Evolutionary conservation across 2,329 filamentous ascomycete genomes (phyloP).

Genomic region (Anisogramma anomala): DNA sequence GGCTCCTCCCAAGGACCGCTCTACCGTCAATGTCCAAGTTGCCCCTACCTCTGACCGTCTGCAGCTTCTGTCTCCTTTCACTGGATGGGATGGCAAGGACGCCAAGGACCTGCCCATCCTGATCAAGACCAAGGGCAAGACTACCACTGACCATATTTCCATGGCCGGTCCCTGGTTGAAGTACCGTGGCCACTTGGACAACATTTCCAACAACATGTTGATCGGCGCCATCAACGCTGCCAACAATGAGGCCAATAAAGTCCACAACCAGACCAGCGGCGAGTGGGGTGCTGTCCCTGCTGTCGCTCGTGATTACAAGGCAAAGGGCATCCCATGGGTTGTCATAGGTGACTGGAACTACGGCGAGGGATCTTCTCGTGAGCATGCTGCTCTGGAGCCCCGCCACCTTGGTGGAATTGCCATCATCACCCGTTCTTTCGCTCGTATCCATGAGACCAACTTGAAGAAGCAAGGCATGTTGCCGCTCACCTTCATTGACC

Average conservation of each 20-base stretch:
- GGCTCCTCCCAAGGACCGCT: conserved; percentile 74
- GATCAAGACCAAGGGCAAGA: conserved; percentile 95
- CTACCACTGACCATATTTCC: conserved; percentile 92
- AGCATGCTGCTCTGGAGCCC: conserved; percentile 96
- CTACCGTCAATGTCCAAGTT: conserved; percentile 64
- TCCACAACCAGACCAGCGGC: conserved; percentile 79
- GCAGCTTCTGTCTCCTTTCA: conserved; percentile 79
- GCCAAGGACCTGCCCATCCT: conserved; percentile 73
- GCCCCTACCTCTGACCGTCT: conserved; percentile 87
- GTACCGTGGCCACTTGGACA: conserved; percentile 97
- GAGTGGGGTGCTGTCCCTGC: conserved; percentile 82
- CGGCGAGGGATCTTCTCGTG: conserved; percentile 92
- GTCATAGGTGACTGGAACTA: conserved; percentile 99
- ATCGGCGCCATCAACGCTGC: conserved; percentile 94
- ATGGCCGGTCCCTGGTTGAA: conserved; percentile 97
- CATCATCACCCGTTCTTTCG: conserved; percentile 91
- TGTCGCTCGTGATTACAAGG: conserved; percentile 96
- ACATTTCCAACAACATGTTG: conserved; percentile 99
- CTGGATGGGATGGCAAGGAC: conserved; percentile 87
- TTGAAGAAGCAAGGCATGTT: conserved; percentile 99
- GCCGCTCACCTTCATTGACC: conserved; percentile 87
- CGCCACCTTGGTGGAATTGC: conserved; percentile 93
- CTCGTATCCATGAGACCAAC: conserved; percentile 99
- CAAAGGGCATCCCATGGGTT: conserved; percentile 88
- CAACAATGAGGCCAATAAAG: conserved; percentile 95